These are phyloP conservation scores for Corinectria fuckeliana DNA, from an alignment of 2,329 filamentous ascomycete species.

Conservation along the genomic window DNA sequence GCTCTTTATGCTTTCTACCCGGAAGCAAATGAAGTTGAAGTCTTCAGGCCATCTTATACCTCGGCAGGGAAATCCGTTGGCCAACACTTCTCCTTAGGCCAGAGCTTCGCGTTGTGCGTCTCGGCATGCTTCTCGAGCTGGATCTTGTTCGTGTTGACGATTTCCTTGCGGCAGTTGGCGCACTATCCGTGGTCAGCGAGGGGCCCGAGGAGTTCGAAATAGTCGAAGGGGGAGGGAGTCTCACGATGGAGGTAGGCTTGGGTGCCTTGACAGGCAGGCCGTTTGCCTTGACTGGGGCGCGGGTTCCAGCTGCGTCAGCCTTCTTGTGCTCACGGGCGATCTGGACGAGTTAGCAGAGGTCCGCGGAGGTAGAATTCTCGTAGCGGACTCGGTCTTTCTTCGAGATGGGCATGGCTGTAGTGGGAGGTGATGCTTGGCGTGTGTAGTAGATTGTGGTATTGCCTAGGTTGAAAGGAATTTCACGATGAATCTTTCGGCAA, in stretches of 20 bases:
- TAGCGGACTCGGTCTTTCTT: constrained; percentile 36
- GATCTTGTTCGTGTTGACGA: constrained; percentile 57
- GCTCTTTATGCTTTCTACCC: too few species aligned
- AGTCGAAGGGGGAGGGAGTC: too few species aligned
- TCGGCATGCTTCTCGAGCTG: constrained; percentile 60
- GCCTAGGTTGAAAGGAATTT: too few species aligned
- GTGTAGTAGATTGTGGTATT: too few species aligned
- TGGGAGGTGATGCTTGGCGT: too few species aligned
- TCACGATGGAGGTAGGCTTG: constrained; percentile 47
- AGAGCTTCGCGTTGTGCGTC: constrained; percentile 56
- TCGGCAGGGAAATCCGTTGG: constrained; percentile 58
- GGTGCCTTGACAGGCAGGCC: constrained; percentile 61
- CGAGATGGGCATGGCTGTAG: constrained; percentile 17
- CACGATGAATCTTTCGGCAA: too few species aligned
- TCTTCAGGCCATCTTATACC: too few species aligned
- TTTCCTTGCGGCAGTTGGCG: constrained; percentile 57
- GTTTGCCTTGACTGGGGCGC: constrained; percentile 60
- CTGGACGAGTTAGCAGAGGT: too few species aligned
- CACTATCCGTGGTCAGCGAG: constrained; percentile 10
- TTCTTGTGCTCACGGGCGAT: constrained; percentile 62
- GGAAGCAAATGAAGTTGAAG: too few species aligned
- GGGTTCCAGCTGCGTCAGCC: constrained; percentile 60
- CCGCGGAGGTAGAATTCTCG: too few species aligned
- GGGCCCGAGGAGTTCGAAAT: too few species aligned
- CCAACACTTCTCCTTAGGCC: constrained; percentile 66